Base-by-base conservation (phyloP, 2,329 filamentous ascomycete species). In the Leptodontidium sp. region DNA sequence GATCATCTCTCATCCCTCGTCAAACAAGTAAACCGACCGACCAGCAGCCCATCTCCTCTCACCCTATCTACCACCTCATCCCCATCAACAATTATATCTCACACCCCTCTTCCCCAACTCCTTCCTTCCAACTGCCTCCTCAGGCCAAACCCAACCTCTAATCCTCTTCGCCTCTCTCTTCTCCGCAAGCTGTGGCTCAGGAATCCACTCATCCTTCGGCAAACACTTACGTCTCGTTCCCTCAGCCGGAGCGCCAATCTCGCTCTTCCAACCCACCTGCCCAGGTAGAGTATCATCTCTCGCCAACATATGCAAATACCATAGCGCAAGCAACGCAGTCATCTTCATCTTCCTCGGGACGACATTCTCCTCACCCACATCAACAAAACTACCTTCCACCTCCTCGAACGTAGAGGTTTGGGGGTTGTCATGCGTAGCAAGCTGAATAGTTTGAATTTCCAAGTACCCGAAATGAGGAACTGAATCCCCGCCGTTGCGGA, bases 101-200 rank as follows among this genome's bases (percentile, higher is more conserved):
- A 91, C 87, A 17, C 88, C 88, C 67, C 88, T 83, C 82, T 88
- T 89, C 5, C 89, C 90, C 64, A 91, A 83, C 82, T 94, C 91
- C 81, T 92, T 90, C 75, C 91, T 84, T 9, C 89, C 89, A 12
- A 94, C 83, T 2, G 89, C 84, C 75, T 94, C 92, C 75, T 94
- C 91, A 1, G 92, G 92, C 81, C 89, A 86, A 0, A 93, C 87
- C 92, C 92, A 94, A 0, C 91, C 92, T 38, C 92, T 82, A 2
- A 87, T 84, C 26, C 91, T 81, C 86, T 93, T 94, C 24, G 91
- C 90, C 80, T 92, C 90, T 68, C 88, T 83, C 89, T 92, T 96
- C 87, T 92, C 91, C 40, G 85, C 90, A 74, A 88, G 84, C 82
- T 90, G 92, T 62, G 88, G 89, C 82, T 84, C 88, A 11, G 92